Percentiles rank a stretch among this genome's conserved stretches.
Conservation (phyloP, 495 filamentous ascomycete species). For the Thermothielavioides terrestris region DNA sequence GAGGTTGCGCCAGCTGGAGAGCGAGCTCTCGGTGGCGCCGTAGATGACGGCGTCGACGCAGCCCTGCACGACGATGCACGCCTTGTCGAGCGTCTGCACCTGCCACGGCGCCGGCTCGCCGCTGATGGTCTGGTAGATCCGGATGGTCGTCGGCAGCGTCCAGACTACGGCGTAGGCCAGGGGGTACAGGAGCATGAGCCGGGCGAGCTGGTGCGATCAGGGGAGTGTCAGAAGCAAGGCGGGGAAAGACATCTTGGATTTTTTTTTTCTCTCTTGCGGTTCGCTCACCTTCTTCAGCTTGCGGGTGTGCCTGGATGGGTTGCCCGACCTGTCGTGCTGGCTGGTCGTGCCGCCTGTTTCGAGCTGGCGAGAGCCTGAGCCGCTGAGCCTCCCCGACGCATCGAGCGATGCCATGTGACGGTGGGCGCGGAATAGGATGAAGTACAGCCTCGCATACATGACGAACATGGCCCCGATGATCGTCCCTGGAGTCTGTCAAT, state of each 20-base stretch:
- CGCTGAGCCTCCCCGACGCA: not conserved
- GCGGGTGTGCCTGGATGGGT: constrained; percentile 3
- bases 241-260: not conserved
- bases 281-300: constrained; percentile 29
- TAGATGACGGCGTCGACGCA: constrained; percentile 38
- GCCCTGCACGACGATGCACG: constrained; percentile 39
- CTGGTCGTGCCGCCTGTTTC: not conserved
- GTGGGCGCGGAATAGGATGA: constrained; percentile 34
- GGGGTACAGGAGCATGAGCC: constrained; percentile 38
- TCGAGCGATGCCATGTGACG: constrained; percentile 24
- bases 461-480: constrained; percentile 33
- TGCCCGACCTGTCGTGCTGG: not conserved
- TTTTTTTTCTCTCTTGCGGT: too few species aligned
- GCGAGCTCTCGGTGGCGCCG: constrained; percentile 29
- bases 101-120: constrained; percentile 28
- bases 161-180: constrained; percentile 37
- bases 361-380: not conserved
- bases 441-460: constrained; percentile 35
- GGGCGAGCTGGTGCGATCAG: constrained; percentile 28
- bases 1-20: constrained; percentile 17
- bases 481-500: constrained; percentile 15
- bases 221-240: not conserved
- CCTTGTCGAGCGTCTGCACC: constrained; percentile 37
- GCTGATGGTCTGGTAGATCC: constrained; percentile 34
- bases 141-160: constrained; percentile 35